These are phyloP conservation scores for Scedosporium apiospermum DNA, from an alignment of 2,329 filamentous ascomycete species.

Conservation along the genomic window DNA sequence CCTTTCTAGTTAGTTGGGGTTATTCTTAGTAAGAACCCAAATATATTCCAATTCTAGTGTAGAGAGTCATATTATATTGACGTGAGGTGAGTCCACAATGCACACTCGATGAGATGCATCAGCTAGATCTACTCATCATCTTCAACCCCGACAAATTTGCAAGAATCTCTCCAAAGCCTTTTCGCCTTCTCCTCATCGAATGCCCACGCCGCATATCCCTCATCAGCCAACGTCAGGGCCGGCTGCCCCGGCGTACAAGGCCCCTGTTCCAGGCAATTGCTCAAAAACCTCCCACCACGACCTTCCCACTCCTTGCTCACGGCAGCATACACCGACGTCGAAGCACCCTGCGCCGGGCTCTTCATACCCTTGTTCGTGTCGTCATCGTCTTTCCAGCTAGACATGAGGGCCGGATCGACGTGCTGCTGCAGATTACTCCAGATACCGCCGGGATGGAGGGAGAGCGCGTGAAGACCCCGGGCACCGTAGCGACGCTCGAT, in stretches of 20 bases:
- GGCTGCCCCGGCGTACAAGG: conserved; percentile 4
- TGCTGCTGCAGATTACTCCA: conserved; percentile 5
- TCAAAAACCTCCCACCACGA: conserved; percentile 36
- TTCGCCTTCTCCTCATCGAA: conserved; percentile 28
- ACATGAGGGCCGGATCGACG: background rate
- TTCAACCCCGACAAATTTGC: conserved; percentile 3
- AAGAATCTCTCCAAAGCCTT: conserved; percentile 26
- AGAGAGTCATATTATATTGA: no score
- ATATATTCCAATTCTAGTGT: no score
- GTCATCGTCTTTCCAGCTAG: conserved; percentile 10
- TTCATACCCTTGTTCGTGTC: conserved; percentile 6
- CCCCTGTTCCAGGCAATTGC: conserved; percentile 25
- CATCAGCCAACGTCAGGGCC: background rate
- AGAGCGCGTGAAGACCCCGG: conserved; percentile 31
- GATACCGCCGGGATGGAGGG: conserved; percentile 38
- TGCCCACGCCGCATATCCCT: conserved; percentile 14
- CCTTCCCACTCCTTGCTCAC: conserved; percentile 30
- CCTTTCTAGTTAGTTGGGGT: no score
- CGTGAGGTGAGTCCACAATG: no score
- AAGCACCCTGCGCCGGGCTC: conserved; percentile 31
- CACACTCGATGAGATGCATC: no score
- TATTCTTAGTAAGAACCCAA: no score
- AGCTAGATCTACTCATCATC: background rate
- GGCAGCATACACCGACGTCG: conserved; percentile 35
- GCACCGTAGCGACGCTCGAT: conserved; percentile 38